Evolutionary conservation across 139 green algal species (phyloP).

Genomic region (Micractinium conductrix): DNA sequence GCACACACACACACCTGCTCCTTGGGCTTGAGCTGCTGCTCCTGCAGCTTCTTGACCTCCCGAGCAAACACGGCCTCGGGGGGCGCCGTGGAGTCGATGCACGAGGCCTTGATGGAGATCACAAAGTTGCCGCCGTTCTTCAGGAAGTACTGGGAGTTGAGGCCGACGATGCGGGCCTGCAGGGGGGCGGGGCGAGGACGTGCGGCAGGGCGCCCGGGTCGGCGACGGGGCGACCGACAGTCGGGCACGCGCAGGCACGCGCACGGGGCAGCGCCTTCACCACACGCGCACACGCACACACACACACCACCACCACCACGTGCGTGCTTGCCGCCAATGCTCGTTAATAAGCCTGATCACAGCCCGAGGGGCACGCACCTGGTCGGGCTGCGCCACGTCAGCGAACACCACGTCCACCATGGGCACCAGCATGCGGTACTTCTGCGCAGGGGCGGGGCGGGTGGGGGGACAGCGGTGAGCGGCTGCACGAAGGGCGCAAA

Average conservation of each 20-base stretch:
- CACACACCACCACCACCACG: too few species aligned
- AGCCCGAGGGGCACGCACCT: too few species aligned
- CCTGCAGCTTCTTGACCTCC: constrained; percentile 99
- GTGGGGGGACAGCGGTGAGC: too few species aligned
- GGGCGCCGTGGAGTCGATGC: constrained; percentile 98
- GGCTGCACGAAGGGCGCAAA: too few species aligned
- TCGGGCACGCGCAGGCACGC: too few species aligned
- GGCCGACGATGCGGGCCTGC: constrained; percentile 96
- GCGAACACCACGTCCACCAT: constrained; percentile 99
- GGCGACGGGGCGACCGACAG: too few species aligned
- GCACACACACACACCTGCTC: constrained; percentile 78
- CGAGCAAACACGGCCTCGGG: constrained; percentile 98
- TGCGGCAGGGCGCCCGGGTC: too few species aligned
- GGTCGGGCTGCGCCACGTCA: constrained; percentile 97
- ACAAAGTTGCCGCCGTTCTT: constrained; percentile 98
- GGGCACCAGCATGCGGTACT: constrained; percentile 99
- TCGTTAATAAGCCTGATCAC: too few species aligned
- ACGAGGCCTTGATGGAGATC: constrained; percentile 99
- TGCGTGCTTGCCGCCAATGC: too few species aligned
- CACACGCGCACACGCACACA: too few species aligned
- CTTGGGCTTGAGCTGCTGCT: constrained; percentile 97
- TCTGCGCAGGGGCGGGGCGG: too few species aligned
- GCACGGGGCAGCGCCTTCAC: too few species aligned
- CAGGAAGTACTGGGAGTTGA: constrained; percentile 99
- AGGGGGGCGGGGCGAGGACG: neutral